Evolutionary conservation across 169 alveolate species (phyloP).

Genomic region (Cryptosporidium baileyi): DNA sequence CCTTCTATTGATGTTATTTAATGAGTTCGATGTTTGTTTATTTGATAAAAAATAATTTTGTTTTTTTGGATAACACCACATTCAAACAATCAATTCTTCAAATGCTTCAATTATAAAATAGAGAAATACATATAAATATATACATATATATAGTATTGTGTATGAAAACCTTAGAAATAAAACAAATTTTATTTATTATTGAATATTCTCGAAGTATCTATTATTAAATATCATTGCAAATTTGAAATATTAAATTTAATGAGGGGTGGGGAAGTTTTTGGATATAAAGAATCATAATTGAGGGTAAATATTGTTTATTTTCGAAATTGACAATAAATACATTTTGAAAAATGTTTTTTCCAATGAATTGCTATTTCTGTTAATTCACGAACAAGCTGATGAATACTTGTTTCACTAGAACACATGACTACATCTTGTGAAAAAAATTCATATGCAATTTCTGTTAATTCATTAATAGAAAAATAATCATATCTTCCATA

Average conservation of each 20-base stretch:
- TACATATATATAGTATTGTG: too few relatives aligned
- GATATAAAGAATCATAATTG: too few relatives aligned
- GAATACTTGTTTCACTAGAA: slow-evolving; percentile 38
- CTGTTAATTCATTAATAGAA: slow-evolving; percentile 29
- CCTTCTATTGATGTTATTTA: not conserved
- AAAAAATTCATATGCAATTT: slow-evolving; percentile 50
- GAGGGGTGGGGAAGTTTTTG: too few relatives aligned
- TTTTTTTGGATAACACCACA: slow-evolving; percentile 9
- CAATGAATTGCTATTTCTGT: slow-evolving; percentile 34
- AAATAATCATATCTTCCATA: slow-evolving; percentile 15
- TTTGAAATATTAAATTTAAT: too few relatives aligned
- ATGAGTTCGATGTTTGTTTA: not conserved
- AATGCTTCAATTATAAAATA: too few relatives aligned
- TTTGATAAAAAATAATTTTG: not conserved
- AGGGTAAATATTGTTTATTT: too few relatives aligned
- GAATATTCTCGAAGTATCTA: too few relatives aligned
- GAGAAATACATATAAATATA: too few relatives aligned
- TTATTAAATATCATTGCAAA: too few relatives aligned
- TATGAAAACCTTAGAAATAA: too few relatives aligned
- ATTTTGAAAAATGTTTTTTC: slow-evolving; percentile 21
- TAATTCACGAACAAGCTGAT: slow-evolving; percentile 2
- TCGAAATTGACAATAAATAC: slow-evolving; percentile 41
- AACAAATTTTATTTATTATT: too few relatives aligned
- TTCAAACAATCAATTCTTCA: not conserved
- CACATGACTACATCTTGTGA: slow-evolving; percentile 48